Conservation (phyloP, 2,329 filamentous ascomycete genomes). For the Claviceps arundinis region DNA sequence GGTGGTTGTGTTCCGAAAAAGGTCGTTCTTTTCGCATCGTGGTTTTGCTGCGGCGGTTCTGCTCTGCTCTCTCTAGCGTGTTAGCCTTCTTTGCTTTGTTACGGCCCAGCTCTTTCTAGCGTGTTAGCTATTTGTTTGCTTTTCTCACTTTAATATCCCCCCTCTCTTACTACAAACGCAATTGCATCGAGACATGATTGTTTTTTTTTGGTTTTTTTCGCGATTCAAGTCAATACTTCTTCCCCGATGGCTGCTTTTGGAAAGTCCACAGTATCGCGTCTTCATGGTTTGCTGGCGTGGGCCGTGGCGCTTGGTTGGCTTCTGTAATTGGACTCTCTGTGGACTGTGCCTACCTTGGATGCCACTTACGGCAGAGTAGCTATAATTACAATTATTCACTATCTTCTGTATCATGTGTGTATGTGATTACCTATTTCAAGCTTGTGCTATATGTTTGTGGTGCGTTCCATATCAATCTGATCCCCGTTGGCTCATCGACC, state of each 20-base stretch:
- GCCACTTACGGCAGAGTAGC: background rate
- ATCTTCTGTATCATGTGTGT: background rate
- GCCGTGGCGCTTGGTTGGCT: background rate
- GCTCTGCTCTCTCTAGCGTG: background rate
- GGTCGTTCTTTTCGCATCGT: too few relatives aligned
- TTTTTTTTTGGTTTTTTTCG: background rate
- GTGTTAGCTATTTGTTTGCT: background rate
- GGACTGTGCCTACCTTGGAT: conserved; percentile 1
- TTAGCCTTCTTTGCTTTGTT: too few relatives aligned
- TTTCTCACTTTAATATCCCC: background rate
- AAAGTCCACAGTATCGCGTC: background rate
- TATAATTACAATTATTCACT: background rate
- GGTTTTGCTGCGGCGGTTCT: background rate
- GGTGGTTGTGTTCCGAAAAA: background rate
- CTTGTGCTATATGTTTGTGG: too few relatives aligned
- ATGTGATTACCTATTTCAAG: too few relatives aligned
- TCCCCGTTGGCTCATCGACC: too few relatives aligned
- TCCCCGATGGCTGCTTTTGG: background rate
- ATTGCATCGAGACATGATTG: background rate
- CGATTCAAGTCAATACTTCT: too few relatives aligned
- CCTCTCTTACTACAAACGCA: too few relatives aligned
- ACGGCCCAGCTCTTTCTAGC: too few relatives aligned
- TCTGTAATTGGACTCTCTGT: background rate
- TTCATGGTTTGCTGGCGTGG: background rate
- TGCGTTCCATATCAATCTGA: too few relatives aligned